A percentile compares a stretch with the other conserved stretches of the same genome.
Evolutionary conservation across 1,284 basidiomycete genomes (phyloP).

Genomic region (Rhodotorula sp.): DNA sequence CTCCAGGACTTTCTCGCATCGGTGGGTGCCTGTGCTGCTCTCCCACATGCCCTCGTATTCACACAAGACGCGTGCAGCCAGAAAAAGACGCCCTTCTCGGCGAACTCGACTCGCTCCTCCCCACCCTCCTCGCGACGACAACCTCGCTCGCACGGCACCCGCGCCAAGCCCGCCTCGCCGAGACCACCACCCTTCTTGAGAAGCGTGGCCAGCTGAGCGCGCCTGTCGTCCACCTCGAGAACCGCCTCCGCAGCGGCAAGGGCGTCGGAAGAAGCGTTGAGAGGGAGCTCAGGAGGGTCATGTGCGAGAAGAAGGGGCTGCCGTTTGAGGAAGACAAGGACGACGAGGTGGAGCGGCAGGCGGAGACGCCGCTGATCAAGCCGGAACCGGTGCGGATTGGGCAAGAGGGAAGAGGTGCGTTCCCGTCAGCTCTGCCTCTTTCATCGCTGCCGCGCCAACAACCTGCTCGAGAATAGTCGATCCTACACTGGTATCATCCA

Average conservation of each 20-base stretch:
- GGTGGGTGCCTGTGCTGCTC: constrained; percentile 10
- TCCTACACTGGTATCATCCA: too few relatives aligned
- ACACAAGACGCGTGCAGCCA: not conserved
- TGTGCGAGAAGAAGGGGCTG: not conserved
- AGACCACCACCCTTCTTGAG: constrained; percentile 9
- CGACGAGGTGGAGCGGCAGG: not conserved
- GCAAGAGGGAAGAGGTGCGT: too few relatives aligned
- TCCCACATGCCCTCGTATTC: not conserved
- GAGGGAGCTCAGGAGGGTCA: not conserved
- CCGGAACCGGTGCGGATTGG: not conserved
- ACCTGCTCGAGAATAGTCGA: too few relatives aligned
- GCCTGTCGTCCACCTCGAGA: not conserved
- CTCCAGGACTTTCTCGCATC: constrained; percentile 21
- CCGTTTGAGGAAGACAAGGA: not conserved
- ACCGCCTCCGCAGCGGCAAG: not conserved
- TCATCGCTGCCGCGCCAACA: too few relatives aligned
- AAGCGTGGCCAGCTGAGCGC: not conserved
- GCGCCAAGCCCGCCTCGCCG: constrained; percentile 15
- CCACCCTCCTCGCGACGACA: constrained; percentile 5
- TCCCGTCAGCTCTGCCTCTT: too few relatives aligned
- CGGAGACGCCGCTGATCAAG: not conserved
- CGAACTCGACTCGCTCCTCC: constrained; percentile 26
- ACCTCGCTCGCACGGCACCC: constrained; percentile 6
- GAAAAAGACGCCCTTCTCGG: constrained; percentile 22
- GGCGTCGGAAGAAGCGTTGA: constrained; percentile 1